Percentiles rank a stretch among this genome's conserved stretches.
These are phyloP conservation scores for Hanseniaspora valbyensis DNA, from an alignment of 805 yeast species.

Conservation along the genomic window DNA sequence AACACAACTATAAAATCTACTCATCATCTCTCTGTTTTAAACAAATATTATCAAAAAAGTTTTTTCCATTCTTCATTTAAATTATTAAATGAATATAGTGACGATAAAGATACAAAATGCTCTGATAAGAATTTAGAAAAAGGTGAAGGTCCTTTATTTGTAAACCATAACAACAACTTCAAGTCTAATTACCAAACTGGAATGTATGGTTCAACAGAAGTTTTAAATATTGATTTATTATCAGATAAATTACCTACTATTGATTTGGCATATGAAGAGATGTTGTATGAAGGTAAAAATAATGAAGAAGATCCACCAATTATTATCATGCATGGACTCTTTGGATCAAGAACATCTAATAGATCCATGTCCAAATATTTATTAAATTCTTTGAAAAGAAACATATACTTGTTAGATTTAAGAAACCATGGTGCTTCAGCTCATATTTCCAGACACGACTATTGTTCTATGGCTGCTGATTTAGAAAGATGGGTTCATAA, in stretches of 20 bases:
- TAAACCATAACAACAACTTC: constrained; percentile 24
- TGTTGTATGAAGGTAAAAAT: constrained; percentile 20
- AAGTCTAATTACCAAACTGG: constrained; percentile 23
- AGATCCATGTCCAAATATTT: constrained; percentile 62
- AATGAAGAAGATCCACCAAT: constrained; percentile 43
- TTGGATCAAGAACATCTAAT: constrained; percentile 76
- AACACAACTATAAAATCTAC: too few relatives aligned
- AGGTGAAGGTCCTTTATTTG: constrained; percentile 21
- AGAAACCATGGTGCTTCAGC: constrained; percentile 94
- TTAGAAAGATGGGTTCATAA: constrained; percentile 56
- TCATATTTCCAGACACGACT: constrained; percentile 57
- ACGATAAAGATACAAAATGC: background rate
- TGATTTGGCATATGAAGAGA: constrained; percentile 40
- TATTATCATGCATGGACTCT: constrained; percentile 74
- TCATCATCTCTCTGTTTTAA: too few relatives aligned
- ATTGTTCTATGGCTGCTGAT: constrained; percentile 73
- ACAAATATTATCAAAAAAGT: too few relatives aligned
- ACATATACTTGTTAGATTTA: constrained; percentile 62
- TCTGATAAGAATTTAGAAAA: background rate
- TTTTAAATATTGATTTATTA: constrained; percentile 23
- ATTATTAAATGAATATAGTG: background rate
- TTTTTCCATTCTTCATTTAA: background rate
- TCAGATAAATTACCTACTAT: constrained; percentile 41
- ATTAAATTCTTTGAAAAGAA: constrained; percentile 38
- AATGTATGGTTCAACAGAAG: constrained; percentile 24